Evolutionary conservation across 1,284 basidiomycete species (phyloP).

Genomic region (Trichosporon sp.): DNA sequence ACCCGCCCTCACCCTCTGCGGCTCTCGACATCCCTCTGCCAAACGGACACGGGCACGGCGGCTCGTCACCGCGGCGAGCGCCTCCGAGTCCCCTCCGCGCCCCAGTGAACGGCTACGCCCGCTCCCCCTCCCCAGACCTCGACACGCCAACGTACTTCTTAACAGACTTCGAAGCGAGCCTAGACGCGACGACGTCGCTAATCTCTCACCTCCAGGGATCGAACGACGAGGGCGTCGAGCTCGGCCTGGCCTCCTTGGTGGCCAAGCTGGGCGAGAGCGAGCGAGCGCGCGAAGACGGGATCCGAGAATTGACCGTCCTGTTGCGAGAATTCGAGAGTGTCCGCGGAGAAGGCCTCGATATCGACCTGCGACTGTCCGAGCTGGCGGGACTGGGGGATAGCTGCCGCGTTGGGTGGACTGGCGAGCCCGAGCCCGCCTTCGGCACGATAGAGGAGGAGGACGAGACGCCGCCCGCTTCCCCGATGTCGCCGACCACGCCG

Average conservation of each 20-base stretch:
- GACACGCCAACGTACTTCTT: neutral
- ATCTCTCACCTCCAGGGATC: neutral
- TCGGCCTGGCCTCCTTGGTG: constrained; percentile 9
- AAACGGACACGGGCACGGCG: neutral
- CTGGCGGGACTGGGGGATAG: neutral
- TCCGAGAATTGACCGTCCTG: constrained; percentile 9
- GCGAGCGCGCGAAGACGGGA: constrained; percentile 16
- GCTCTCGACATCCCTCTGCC: neutral
- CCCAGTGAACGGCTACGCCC: neutral
- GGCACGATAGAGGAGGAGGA: neutral
- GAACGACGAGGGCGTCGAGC: neutral
- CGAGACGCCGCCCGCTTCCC: neutral
- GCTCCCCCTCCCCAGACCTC: neutral
- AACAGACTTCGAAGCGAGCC: neutral
- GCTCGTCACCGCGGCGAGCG: neutral
- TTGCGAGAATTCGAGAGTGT: constrained; percentile 10
- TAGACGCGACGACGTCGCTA: neutral
- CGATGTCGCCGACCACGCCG: neutral
- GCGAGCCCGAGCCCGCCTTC: neutral
- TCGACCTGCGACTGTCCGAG: neutral
- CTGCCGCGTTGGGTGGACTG: constrained; percentile 1
- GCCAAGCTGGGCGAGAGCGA: constrained; percentile 10
- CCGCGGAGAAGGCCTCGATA: neutral
- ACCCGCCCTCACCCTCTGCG: neutral
- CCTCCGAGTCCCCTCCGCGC: neutral